Percentiles rank a stretch among this genome's conserved stretches.
Conservation (phyloP, 2,329 filamentous ascomycete species). For the Calonectria montana region DNA sequence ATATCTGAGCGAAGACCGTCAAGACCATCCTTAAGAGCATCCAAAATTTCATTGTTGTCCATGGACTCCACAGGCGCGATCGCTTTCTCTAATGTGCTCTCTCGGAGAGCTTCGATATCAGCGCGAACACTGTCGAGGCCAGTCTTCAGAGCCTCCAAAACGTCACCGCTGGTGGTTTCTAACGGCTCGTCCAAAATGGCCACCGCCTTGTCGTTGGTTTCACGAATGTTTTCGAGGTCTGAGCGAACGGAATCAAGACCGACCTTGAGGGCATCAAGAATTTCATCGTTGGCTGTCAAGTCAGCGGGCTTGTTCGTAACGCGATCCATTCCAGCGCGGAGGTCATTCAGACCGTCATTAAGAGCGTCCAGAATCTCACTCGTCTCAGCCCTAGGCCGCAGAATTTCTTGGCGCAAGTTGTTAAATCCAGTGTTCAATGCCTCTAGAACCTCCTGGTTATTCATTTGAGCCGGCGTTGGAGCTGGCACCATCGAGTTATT, state of each 20-base stretch:
- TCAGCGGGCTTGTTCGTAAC: slow-evolving; percentile 84
- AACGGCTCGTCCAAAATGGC: slow-evolving; percentile 44
- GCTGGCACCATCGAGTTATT: slow-evolving; percentile 75
- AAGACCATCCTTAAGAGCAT: slow-evolving; percentile 60
- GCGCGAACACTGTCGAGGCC: slow-evolving; percentile 79
- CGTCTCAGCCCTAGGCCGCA: slow-evolving; percentile 74
- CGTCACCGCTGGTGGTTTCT: slow-evolving; percentile 81
- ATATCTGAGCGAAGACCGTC: slow-evolving; percentile 40
- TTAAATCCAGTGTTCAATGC: slow-evolving; percentile 79
- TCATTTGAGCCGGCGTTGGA: slow-evolving; percentile 54
- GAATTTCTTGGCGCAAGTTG: slow-evolving; percentile 79
- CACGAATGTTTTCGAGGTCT: slow-evolving; percentile 84
- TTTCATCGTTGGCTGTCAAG: slow-evolving; percentile 87
- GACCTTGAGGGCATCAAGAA: slow-evolving; percentile 87
- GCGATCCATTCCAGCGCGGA: slow-evolving; percentile 81
- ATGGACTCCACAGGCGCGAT: slow-evolving; percentile 34
- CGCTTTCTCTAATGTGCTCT: slow-evolving; percentile 60
- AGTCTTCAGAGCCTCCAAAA: slow-evolving; percentile 86
- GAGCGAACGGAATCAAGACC: slow-evolving; percentile 80
- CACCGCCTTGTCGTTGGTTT: slow-evolving; percentile 64
- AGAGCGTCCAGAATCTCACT: slow-evolving; percentile 91
- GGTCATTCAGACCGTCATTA: slow-evolving; percentile 84
- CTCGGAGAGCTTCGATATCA: slow-evolving; percentile 83
- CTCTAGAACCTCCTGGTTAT: slow-evolving; percentile 75
- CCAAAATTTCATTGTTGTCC: slow-evolving; percentile 80